Evolutionary conservation across 2,329 filamentous ascomycete species (phyloP).

Genomic region (Chrysoporthe austroafricana): DNA sequence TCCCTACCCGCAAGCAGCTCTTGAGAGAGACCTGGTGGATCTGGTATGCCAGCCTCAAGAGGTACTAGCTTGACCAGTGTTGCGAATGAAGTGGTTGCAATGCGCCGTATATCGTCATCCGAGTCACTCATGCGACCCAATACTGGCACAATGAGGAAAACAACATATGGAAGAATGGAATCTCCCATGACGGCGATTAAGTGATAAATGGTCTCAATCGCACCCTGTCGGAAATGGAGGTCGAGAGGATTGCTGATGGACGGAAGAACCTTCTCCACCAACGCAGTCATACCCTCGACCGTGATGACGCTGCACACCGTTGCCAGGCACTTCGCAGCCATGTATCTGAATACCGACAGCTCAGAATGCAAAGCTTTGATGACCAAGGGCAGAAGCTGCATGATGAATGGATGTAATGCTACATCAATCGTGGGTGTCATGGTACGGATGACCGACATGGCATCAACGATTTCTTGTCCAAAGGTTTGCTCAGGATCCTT

Average conservation of each 20-base stretch:
- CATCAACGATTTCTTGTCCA: constrained; percentile 93
- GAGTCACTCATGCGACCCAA: constrained; percentile 98
- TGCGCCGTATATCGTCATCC: constrained; percentile 90
- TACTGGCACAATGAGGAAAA: constrained; percentile 97
- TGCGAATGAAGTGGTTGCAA: constrained; percentile 95
- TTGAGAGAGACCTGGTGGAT: constrained; percentile 89
- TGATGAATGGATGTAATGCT: constrained; percentile 77
- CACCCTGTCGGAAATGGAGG: constrained; percentile 86
- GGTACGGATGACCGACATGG: constrained; percentile 88
- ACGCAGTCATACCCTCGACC: constrained; percentile 91
- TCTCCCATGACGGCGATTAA: constrained; percentile 98
- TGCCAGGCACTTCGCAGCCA: constrained; percentile 94
- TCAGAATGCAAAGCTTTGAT: constrained; percentile 86
- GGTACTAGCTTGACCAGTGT: constrained; percentile 97
- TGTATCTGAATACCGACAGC: constrained; percentile 92
- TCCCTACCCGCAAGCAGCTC: constrained; percentile 89
- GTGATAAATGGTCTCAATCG: constrained; percentile 94
- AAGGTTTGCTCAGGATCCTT: constrained; percentile 73
- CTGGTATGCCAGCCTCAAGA: constrained; percentile 94
- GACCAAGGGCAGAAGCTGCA: constrained; percentile 81
- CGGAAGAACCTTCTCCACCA: constrained; percentile 91
- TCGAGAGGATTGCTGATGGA: constrained; percentile 91
- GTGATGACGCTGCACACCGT: constrained; percentile 97
- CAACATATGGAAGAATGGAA: constrained; percentile 92
- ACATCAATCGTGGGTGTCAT: constrained; percentile 86